A percentile compares a stretch with the other conserved stretches of the same genome.
Evolutionary conservation across 2,329 filamentous ascomycete genomes (phyloP).

Genomic region (Arthrobotrys megalospora): DNA sequence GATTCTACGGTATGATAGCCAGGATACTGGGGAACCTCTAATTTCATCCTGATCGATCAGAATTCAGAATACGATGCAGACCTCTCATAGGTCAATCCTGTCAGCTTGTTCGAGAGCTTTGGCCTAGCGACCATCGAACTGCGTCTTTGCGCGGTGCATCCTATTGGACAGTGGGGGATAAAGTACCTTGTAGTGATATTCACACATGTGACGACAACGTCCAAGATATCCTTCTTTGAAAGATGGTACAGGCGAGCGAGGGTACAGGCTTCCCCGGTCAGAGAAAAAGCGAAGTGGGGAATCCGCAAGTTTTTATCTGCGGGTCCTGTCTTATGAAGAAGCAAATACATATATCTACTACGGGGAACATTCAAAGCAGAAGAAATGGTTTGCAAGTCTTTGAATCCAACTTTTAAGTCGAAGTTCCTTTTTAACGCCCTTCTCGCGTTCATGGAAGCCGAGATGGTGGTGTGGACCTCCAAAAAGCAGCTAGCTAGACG

Average conservation of each 20-base stretch:
- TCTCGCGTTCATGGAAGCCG: conserved; percentile 9
- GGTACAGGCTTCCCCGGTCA: conserved; percentile 51
- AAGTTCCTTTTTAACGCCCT: conserved; percentile 2
- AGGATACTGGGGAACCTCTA: neutral
- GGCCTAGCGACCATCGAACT: neutral
- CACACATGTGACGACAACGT: conserved; percentile 46
- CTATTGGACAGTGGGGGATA: conserved; percentile 34
- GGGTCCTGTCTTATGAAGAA: conserved; percentile 28
- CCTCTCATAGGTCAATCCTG: conserved; percentile 33
- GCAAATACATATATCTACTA: conserved; percentile 10
- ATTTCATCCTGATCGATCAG: conserved; percentile 16
- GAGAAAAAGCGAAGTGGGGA: conserved; percentile 50
- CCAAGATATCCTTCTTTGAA: neutral
- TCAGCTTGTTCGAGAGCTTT: conserved; percentile 2
- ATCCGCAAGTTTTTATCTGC: conserved; percentile 11
- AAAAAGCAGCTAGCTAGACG: conserved; percentile 5
- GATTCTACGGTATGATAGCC: conserved; percentile 2
- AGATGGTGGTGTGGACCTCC: conserved; percentile 50
- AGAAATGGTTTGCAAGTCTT: conserved; percentile 6
- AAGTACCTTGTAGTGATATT: conserved; percentile 24
- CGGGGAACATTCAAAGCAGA: neutral
- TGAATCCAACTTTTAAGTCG: conserved; percentile 1
- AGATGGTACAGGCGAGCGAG: conserved; percentile 23
- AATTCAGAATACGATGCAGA: conserved; percentile 20
- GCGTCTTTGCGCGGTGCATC: conserved; percentile 41